A percentile compares a stretch with the other conserved stretches of the same genome.
Conservation (phyloP, 768 basidiomycete species). For the Phaffia tasmanica region DNA sequence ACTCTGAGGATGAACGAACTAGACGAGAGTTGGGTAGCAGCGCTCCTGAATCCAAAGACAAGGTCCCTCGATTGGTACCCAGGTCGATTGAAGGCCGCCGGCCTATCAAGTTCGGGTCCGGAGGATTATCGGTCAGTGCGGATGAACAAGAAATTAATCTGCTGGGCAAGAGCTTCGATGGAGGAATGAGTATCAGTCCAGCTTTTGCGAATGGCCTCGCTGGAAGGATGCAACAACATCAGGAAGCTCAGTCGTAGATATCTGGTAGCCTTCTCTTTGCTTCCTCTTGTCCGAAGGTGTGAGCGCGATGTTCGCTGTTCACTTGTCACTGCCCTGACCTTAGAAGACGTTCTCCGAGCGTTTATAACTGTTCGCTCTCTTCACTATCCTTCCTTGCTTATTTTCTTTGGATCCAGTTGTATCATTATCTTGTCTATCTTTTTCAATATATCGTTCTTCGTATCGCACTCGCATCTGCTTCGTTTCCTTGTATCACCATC, state of each 20-base stretch:
- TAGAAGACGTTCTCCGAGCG: no score
- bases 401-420: no score
- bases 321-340: no score
- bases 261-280: background rate
- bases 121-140: background rate
- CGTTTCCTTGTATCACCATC: no score
- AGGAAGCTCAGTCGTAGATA: background rate
- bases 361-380: no score
- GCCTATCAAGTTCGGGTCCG: background rate
- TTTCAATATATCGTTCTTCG: no score
- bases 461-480: no score
- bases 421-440: no score
- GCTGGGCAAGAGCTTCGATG: constrained; percentile 14
- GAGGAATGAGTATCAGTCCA: constrained; percentile 14
- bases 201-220: constrained; percentile 3
- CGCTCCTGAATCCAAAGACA: background rate
- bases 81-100: background rate
- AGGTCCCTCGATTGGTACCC: constrained; percentile 21
- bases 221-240: constrained; percentile 4
- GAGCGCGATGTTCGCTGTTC: no score
- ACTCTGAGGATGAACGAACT: constrained; percentile 25
- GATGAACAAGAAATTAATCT: constrained; percentile 9
- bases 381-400: no score
- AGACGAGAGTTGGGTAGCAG: constrained; percentile 24
- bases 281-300: no score